A percentile compares a stretch with the other conserved stretches of the same genome.
Evolutionary conservation across 441 rosid species (phyloP).

Genomic region (Brassica balearica): DNA sequence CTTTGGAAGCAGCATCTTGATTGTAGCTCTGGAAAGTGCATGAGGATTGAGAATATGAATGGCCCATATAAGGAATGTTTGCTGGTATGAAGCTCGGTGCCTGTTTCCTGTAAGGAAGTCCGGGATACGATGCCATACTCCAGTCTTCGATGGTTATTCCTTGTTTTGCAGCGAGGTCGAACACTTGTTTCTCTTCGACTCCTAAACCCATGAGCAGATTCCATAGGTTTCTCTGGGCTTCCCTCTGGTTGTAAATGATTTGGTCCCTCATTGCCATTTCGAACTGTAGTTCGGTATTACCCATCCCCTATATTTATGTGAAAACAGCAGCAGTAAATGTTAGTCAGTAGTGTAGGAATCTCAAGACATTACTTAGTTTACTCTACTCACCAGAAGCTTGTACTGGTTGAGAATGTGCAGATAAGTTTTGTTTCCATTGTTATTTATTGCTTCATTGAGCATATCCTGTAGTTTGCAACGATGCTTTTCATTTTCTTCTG

Average conservation of each 20-base stretch:
- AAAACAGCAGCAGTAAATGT: constrained; percentile 26
- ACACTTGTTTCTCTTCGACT: constrained; percentile 70
- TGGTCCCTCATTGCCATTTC: constrained; percentile 98
- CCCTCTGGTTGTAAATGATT: constrained; percentile 85
- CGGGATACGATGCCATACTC: constrained; percentile 55
- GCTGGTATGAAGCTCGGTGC: constrained; percentile 48
- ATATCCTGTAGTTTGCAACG: constrained; percentile 78
- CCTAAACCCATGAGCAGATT: constrained; percentile 82
- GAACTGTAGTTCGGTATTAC: constrained; percentile 90
- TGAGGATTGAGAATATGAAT: constrained; percentile 61
- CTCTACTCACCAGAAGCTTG: constrained; percentile 83
- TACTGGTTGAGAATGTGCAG: constrained; percentile 88
- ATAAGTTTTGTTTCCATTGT: constrained; percentile 85
- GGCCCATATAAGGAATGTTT: constrained; percentile 49
- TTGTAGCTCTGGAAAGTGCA: constrained; percentile 57
- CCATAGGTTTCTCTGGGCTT: constrained; percentile 84
- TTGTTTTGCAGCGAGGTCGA: constrained; percentile 78
- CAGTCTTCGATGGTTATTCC: constrained; percentile 86
- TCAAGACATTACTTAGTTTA: constrained; percentile 12
- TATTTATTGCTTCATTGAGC: constrained; percentile 84
- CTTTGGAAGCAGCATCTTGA: constrained; percentile 52
- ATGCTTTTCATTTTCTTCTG: constrained; percentile 82
- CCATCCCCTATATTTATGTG: constrained; percentile 69
- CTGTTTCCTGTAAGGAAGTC: constrained; percentile 58
- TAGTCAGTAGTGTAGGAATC: constrained; percentile 10